Evolutionary conservation across 257 asterid genomes (phyloP), one percentile per base, ranked within the genome.

Genomic region (Przewalskia tangutica): DNA sequence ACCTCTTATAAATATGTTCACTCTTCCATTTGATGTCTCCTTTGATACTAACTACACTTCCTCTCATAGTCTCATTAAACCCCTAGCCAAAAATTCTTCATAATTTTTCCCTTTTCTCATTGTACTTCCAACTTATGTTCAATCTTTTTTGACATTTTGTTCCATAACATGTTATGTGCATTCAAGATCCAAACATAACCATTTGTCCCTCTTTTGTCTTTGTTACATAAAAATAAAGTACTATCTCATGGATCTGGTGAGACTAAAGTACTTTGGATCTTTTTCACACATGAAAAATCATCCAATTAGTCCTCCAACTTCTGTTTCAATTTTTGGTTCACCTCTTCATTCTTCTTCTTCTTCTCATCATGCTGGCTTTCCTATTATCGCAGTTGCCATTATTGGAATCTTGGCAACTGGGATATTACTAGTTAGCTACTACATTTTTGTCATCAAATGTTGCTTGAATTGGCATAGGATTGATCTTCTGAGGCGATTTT

Each of bases 391-490:
- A 11, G 90, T 95, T 4, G 97, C 99, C 71, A 86, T 95, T 7
- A 91, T 95, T 42, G 99, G 99, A 20, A 95, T 95, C 2, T 11
- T 92, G 0, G 96, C 99, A 80, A 94, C 97, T 16, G 95, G 90
- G 1, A 84, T 95, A 86, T 86, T 95, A 81, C 94, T 95, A 4
- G 94, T 95, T 23, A 83, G 98, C 86, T 95, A 92, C 95, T 95
- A 95, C 89, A 81, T 95, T 3, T 94, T 95, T 79, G 97, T 91
- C 53, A 95, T 94, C 86, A 95, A 95, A 79, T 93, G 98, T 84
- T 93, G 98, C 91, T 80, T 93, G 34, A 93, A 76, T 86, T 92
- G 98, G 97, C 96, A 92, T 86, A 64, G 97, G 6, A 90, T 93
- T 85, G 98, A 93, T 55, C 86, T 95, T 0, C 65, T 92, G 0